A percentile compares a stretch with the other conserved stretches of the same genome.
These are phyloP conservation scores for Xylariaceae sp. DNA, from an alignment of 2,329 filamentous ascomycete genomes.

Conservation along the genomic window DNA sequence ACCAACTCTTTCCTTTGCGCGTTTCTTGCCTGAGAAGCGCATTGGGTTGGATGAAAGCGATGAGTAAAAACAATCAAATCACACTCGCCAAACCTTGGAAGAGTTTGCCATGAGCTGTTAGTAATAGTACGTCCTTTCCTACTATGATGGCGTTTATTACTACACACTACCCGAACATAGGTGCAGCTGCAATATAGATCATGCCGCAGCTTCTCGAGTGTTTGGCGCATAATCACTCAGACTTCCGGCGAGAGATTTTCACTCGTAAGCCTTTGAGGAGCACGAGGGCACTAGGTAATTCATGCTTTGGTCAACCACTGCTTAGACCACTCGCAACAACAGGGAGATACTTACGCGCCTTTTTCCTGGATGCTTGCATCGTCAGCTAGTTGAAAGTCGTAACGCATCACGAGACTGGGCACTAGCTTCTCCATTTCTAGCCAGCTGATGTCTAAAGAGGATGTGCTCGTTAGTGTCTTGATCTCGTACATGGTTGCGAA, in stretches of 20 bases:
- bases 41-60: too few species aligned
- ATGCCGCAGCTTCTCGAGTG: too few species aligned
- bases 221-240: too few species aligned
- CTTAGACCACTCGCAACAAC: not conserved
- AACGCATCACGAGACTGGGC: constrained; percentile 22
- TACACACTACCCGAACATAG: too few species aligned
- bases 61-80: too few species aligned
- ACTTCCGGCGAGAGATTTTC: constrained; percentile 5
- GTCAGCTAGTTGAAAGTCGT: constrained; percentile 18
- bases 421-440: constrained; percentile 23
- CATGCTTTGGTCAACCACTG: not conserved
- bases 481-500: not conserved
- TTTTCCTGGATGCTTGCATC: constrained; percentile 15
- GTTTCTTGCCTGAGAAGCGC: too few species aligned
- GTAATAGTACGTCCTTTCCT: too few species aligned
- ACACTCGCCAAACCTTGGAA: too few species aligned
- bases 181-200: too few species aligned
- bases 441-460: constrained; percentile 24
- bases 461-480: not conserved
- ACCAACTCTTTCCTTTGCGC: too few species aligned
- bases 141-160: too few species aligned
- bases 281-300: constrained; percentile 12
- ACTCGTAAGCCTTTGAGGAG: constrained; percentile 15
- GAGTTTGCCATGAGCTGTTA: too few species aligned
- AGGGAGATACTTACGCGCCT: constrained; percentile 13